These are phyloP conservation scores for Kwoniella botswanensis DNA, from an alignment of 768 basidiomycete genomes.

Conservation along the genomic window DNA sequence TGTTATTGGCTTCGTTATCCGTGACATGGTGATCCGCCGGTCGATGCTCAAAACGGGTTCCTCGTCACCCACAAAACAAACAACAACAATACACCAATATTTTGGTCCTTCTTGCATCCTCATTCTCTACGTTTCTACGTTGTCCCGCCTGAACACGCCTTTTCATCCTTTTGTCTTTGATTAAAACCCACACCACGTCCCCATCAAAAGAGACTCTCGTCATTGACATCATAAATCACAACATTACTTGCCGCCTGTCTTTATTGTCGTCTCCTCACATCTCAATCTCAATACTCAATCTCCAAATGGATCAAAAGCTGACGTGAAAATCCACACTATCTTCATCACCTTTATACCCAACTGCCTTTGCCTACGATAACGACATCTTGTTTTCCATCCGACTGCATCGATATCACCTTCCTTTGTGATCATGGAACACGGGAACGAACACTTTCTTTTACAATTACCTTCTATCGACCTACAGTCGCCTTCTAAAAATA, in stretches of 20 bases:
- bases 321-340: constrained; percentile 3
- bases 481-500: constrained; percentile 16
- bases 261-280: not conserved
- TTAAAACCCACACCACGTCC: not conserved
- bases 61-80: not conserved
- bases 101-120: not conserved
- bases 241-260: not conserved
- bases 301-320: not conserved
- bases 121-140: not conserved
- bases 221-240: constrained; percentile 2
- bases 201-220: not conserved
- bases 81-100: not conserved
- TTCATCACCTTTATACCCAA: not conserved
- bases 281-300: not conserved
- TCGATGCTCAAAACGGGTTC: not conserved
- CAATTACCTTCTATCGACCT: not conserved
- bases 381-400: not conserved
- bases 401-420: not conserved
- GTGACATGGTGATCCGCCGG: not conserved
- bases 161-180: constrained; percentile 1
- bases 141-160: constrained; percentile 7
- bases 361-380: not conserved
- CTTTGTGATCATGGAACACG: constrained; percentile 9
- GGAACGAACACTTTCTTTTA: not conserved
- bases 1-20: too few species aligned